Percentiles rank a stretch among this genome's conserved stretches.
Evolutionary conservation across 2,329 filamentous ascomycete species (phyloP).

Genomic region (Sarocladium oryzae): DNA sequence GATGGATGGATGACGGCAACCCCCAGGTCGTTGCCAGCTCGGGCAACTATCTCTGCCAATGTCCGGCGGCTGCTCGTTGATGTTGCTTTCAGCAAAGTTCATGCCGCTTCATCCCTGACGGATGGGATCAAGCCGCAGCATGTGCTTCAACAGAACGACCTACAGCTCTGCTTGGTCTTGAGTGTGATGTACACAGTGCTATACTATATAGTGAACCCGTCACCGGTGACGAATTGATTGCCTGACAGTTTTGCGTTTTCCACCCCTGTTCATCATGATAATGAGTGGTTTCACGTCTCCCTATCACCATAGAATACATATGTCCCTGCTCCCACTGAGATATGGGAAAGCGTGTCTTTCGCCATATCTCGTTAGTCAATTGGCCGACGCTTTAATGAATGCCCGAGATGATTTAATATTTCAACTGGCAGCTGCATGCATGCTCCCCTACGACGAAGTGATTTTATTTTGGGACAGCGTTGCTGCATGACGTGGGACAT

Average conservation of each 20-base stretch:
- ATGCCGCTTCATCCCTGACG: constrained; percentile 1
- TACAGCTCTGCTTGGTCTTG: background rate
- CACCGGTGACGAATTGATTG: background rate
- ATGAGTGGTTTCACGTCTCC: too few relatives aligned
- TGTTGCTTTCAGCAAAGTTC: background rate
- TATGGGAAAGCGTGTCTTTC: background rate
- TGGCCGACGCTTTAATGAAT: background rate
- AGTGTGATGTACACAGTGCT: background rate
- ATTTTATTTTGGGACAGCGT: too few relatives aligned
- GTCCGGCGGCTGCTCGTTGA: background rate
- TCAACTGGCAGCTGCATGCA: background rate
- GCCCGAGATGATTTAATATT: background rate
- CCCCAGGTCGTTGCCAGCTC: background rate
- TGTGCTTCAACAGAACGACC: background rate
- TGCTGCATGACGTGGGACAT: too few relatives aligned
- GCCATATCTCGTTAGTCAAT: background rate
- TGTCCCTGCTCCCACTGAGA: too few relatives aligned
- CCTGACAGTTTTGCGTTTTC: background rate
- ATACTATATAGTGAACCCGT: background rate
- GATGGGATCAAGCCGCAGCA: background rate
- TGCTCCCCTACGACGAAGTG: too few relatives aligned
- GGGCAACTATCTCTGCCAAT: background rate
- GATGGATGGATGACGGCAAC: background rate
- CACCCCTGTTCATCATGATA: background rate
- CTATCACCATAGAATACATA: too few relatives aligned